phyloP scores from a whole-genome alignment of 1,284 basidiomycete genomes.

The Volvariella volvacea region DNA sequence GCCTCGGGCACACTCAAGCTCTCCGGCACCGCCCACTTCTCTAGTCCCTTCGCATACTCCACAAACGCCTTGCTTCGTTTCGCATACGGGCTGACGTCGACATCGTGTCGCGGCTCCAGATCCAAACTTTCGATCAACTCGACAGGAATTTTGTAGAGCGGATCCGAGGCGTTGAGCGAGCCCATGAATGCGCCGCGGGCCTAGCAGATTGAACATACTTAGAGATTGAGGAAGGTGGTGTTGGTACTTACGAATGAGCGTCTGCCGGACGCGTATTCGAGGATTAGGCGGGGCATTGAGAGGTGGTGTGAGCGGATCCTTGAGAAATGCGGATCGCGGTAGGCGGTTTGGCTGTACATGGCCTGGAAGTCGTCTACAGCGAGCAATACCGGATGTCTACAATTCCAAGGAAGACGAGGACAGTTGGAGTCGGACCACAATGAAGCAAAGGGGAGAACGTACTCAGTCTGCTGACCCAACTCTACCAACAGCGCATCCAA shows the following conservation, averaged over 20 bases:
- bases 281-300: slow-evolving; percentile 69
- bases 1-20: slow-evolving; percentile 57
- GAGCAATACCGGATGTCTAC: slow-evolving; percentile 69
- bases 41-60: slow-evolving; percentile 50
- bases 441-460: slow-evolving; percentile 15
- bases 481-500: slow-evolving; percentile 61
- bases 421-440: slow-evolving; percentile 3
- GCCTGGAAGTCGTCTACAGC: slow-evolving; percentile 88
- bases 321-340: slow-evolving; percentile 75
- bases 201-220: slow-evolving; percentile 20
- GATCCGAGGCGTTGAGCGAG: slow-evolving; percentile 53
- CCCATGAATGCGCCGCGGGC: slow-evolving; percentile 60
- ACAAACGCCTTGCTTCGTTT: slow-evolving; percentile 36
- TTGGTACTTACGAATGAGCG: slow-evolving; percentile 53
- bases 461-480: slow-evolving; percentile 66
- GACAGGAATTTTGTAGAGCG: slow-evolving; percentile 43
- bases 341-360: slow-evolving; percentile 66
- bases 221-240: neutral
- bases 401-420: slow-evolving; percentile 7
- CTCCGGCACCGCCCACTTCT: slow-evolving; percentile 48
- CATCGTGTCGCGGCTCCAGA: slow-evolving; percentile 28
- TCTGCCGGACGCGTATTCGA: slow-evolving; percentile 72
- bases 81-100: slow-evolving; percentile 37
- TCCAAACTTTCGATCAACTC: slow-evolving; percentile 56
- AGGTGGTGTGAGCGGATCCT: slow-evolving; percentile 76